A percentile compares a stretch with the other conserved stretches of the same genome.
These are phyloP conservation scores for Filobasidium wieringae DNA, from an alignment of 768 basidiomycete species.

Conservation along the genomic window DNA sequence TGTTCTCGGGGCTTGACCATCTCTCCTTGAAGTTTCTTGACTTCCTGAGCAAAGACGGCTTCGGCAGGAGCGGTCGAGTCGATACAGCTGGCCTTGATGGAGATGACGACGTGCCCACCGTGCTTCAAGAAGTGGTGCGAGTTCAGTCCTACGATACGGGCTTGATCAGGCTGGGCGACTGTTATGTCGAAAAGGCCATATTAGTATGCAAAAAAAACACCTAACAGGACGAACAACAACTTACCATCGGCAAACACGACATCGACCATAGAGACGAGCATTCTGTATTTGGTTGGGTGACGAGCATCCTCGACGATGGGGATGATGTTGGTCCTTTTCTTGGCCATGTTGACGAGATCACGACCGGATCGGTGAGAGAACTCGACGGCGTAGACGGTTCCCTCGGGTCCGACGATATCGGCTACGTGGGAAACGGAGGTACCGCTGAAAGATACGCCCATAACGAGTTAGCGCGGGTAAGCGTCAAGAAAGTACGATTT, in stretches of 20 bases:
- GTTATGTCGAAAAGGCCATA: neutral
- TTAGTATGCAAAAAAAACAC: too few relatives aligned
- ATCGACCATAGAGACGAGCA: conserved; percentile 89
- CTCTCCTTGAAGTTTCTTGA: conserved; percentile 60
- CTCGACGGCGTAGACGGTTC: conserved; percentile 95
- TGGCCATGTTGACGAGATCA: conserved; percentile 97
- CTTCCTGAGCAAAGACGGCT: conserved; percentile 76
- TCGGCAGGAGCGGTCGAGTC: conserved; percentile 90
- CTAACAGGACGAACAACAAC: neutral
- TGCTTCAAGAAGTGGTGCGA: conserved; percentile 93
- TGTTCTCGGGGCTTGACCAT: conserved; percentile 74
- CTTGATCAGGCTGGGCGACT: conserved; percentile 96
- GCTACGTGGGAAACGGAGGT: conserved; percentile 98
- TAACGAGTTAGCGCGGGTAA: too few relatives aligned
- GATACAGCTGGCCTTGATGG: conserved; percentile 98
- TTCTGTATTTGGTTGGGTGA: conserved; percentile 89
- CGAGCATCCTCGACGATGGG: conserved; percentile 98
- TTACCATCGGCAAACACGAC: conserved; percentile 83
- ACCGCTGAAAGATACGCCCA: conserved; percentile 41
- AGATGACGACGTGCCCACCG: conserved; percentile 81
- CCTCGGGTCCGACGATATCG: conserved; percentile 95
- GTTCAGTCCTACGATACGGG: conserved; percentile 86
- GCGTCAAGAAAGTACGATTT: too few relatives aligned
- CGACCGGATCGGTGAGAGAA: conserved; percentile 93
- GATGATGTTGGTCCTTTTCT: conserved; percentile 97